Evolutionary conservation across 177 flowering plant species (phyloP).

Genomic region (Vitis hybrid): DNA sequence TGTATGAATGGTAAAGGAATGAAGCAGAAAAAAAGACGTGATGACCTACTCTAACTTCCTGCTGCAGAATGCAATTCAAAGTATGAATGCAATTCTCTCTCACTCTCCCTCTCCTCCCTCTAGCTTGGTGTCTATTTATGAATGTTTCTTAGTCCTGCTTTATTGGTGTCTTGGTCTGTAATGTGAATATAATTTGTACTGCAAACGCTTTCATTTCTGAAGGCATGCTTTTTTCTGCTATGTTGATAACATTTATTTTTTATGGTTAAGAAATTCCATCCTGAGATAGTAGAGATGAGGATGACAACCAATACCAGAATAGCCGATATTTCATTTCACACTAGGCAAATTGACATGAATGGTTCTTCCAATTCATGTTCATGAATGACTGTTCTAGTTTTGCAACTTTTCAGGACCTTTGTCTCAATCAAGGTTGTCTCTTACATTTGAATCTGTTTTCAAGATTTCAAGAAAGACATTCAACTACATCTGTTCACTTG

Average conservation of each 20-base stretch:
- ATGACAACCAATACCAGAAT: background rate
- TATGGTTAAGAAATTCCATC: background rate
- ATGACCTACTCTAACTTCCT: too few relatives aligned
- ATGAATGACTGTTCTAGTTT: slow-evolving; percentile 6
- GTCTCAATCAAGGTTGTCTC: slow-evolving; percentile 16
- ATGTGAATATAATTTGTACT: background rate
- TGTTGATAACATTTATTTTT: background rate
- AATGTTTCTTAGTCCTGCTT: background rate
- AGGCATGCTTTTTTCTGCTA: background rate
- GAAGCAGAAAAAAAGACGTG: too few relatives aligned
- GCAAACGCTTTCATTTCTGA: background rate
- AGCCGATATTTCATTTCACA: background rate
- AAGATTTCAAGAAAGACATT: slow-evolving; percentile 44
- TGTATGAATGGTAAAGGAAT: too few relatives aligned
- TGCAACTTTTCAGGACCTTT: slow-evolving; percentile 22
- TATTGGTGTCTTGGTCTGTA: background rate
- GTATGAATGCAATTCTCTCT: too few relatives aligned
- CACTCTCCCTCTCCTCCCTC: too few relatives aligned
- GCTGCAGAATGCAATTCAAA: too few relatives aligned
- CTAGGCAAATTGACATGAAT: background rate
- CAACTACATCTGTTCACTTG: slow-evolving; percentile 42
- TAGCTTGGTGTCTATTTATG: background rate
- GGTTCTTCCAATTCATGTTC: background rate
- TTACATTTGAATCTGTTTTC: slow-evolving; percentile 33
- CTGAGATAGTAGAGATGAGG: background rate